Evolutionary conservation across 2,329 filamentous ascomycete species (phyloP).

Genomic region (Elsinoe ampelina): DNA sequence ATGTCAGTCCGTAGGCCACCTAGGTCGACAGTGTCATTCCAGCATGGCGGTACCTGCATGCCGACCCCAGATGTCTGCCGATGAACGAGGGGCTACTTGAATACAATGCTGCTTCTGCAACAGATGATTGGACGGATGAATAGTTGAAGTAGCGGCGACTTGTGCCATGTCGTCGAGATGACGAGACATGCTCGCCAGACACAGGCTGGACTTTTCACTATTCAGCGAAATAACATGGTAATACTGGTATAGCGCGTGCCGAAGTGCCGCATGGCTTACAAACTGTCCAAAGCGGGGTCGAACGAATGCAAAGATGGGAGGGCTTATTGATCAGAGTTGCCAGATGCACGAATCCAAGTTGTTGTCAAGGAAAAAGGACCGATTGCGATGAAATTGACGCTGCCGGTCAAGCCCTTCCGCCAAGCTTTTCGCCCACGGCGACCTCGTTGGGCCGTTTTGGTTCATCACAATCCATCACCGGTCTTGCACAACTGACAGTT

Average conservation of each 20-base stretch:
- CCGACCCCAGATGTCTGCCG: background rate
- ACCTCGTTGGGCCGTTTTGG: no score
- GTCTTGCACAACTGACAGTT: no score
- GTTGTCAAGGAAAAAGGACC: no score
- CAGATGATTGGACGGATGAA: constrained; percentile 2
- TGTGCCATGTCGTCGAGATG: constrained; percentile 1
- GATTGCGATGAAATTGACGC: no score
- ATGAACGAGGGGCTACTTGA: background rate
- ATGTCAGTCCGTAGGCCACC: background rate
- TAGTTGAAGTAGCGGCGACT: background rate
- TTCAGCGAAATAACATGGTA: background rate
- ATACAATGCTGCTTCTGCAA: background rate
- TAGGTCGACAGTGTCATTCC: background rate
- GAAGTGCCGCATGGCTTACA: background rate
- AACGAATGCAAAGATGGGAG: background rate
- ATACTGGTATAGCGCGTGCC: background rate
- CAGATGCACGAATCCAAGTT: no score
- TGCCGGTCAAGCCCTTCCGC: no score
- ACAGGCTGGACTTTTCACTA: background rate
- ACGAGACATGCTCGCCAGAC: background rate
- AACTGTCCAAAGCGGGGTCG: background rate
- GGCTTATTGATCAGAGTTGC: background rate
- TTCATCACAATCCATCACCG: no score
- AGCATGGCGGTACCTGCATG: background rate
- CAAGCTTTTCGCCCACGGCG: no score